Percentiles rank a stretch among this genome's conserved stretches.
These are phyloP conservation scores for Croton setiger DNA, from an alignment of 441 rosid species.

Conservation along the genomic window DNA sequence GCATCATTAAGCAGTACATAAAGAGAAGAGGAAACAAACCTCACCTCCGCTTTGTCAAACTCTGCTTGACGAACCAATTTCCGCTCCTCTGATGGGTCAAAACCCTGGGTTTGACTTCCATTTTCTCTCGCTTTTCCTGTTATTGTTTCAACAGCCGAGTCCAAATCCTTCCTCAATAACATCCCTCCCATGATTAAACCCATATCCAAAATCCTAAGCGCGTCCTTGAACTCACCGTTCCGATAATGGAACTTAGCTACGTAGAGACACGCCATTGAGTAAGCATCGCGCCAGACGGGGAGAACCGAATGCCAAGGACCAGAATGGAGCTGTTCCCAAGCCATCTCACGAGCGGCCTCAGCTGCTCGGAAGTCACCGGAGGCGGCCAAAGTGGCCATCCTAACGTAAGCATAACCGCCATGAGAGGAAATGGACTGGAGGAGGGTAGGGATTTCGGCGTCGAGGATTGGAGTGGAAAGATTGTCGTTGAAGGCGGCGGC, in stretches of 20 bases:
- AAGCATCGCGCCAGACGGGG: slow-evolving; percentile 95
- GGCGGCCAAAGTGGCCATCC: slow-evolving; percentile 67
- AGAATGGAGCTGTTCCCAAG: slow-evolving; percentile 99
- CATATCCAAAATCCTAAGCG: slow-evolving; percentile 82
- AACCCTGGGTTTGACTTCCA: slow-evolving; percentile 22
- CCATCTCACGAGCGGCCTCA: slow-evolving; percentile 95
- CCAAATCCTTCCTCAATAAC: slow-evolving; percentile 69
- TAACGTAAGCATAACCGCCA: slow-evolving; percentile 84
- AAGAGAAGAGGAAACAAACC: slow-evolving; percentile 30
- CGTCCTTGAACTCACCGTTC: slow-evolving; percentile 60
- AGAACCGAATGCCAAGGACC: slow-evolving; percentile 98
- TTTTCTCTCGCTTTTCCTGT: slow-evolving; percentile 41
- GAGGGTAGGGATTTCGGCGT: slow-evolving; percentile 52
- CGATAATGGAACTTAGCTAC: slow-evolving; percentile 63
- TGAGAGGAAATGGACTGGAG: slow-evolving; percentile 62
- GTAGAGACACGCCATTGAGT: slow-evolving; percentile 82
- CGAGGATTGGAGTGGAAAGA: slow-evolving; percentile 68
- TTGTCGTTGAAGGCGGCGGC: slow-evolving; percentile 21
- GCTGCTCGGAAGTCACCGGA: slow-evolving; percentile 78
- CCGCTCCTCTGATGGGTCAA: slow-evolving; percentile 8
- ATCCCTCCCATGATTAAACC: slow-evolving; percentile 92
- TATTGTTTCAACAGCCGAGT: slow-evolving; percentile 51
- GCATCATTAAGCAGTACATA: background rate
- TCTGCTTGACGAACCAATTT: slow-evolving; percentile 31
- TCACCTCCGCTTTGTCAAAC: slow-evolving; percentile 61